Evolutionary conservation across 208 protist genomes (phyloP).

Genomic region (Crithidia acanthocephali): DNA sequence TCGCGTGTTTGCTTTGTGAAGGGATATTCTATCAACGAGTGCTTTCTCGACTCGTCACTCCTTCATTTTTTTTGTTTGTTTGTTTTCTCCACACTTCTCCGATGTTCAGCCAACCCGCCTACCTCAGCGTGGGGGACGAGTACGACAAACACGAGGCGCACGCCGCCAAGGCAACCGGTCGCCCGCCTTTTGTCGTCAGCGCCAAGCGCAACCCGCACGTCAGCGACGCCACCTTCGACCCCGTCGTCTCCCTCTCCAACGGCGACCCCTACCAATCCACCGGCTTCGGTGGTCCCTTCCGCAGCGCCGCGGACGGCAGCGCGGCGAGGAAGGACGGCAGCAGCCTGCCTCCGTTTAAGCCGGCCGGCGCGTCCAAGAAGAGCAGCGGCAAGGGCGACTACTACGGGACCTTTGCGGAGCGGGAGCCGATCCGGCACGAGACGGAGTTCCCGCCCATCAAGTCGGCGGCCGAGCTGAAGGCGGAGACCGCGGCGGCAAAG

Average conservation of each 20-base stretch:
- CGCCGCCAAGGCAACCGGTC: slow-evolving; percentile 15
- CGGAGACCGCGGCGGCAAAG: slow-evolving; percentile 35
- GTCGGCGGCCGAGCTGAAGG: slow-evolving; percentile 23
- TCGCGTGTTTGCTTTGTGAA: too few relatives aligned
- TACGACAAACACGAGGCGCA: slow-evolving; percentile 79
- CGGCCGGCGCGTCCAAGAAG: slow-evolving; percentile 64
- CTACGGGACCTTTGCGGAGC: slow-evolving; percentile 91
- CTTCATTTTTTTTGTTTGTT: neutral
- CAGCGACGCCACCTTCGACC: slow-evolving; percentile 69
- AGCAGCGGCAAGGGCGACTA: slow-evolving; percentile 86
- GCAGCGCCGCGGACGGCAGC: slow-evolving; percentile 4
- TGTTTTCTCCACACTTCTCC: neutral
- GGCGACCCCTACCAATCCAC: slow-evolving; percentile 74
- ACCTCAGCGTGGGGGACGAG: slow-evolving; percentile 87
- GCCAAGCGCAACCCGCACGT: slow-evolving; percentile 78
- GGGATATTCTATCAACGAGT: too few relatives aligned
- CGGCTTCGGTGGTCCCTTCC: slow-evolving; percentile 54
- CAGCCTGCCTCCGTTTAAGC: slow-evolving; percentile 59
- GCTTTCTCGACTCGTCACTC: neutral
- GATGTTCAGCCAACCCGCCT: slow-evolving; percentile 85
- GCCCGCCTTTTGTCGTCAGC: slow-evolving; percentile 70
- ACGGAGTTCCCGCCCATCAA: slow-evolving; percentile 78
- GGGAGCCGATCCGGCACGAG: slow-evolving; percentile 73
- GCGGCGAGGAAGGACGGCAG: neutral
- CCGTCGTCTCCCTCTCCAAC: slow-evolving; percentile 73